Evolutionary conservation across 116 monocot genomes (phyloP).

Genomic region (Cymodocea nodosa): DNA sequence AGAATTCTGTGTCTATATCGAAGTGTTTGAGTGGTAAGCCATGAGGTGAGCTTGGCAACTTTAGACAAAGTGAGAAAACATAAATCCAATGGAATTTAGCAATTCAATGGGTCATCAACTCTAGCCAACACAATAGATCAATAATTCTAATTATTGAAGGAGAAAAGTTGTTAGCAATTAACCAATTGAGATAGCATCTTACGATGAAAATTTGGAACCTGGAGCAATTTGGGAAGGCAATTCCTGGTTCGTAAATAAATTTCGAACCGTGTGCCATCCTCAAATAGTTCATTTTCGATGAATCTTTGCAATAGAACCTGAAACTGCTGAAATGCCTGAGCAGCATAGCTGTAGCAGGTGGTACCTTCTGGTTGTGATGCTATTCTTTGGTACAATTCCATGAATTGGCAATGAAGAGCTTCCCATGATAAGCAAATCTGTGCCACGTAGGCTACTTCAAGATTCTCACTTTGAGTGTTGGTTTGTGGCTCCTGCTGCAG

Average conservation of each 20-base stretch:
- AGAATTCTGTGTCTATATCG: no score
- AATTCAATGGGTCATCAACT: no score
- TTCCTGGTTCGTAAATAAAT: slow-evolving; percentile 41
- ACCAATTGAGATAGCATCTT: not conserved
- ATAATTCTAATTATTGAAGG: no score
- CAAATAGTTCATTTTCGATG: slow-evolving; percentile 92
- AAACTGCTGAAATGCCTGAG: slow-evolving; percentile 84
- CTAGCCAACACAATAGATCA: no score
- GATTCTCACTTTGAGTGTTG: slow-evolving; percentile 37
- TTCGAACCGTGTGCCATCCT: slow-evolving; percentile 57
- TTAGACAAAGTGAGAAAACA: not conserved
- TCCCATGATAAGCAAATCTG: slow-evolving; percentile 79
- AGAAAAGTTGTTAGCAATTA: no score
- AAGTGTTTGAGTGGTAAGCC: no score
- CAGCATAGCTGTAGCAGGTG: slow-evolving; percentile 36
- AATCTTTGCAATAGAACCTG: slow-evolving; percentile 80
- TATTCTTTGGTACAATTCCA: slow-evolving; percentile 36
- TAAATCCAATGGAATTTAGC: not conserved
- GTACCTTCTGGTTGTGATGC: slow-evolving; percentile 31
- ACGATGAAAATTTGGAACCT: slow-evolving; percentile 82
- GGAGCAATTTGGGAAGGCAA: slow-evolving; percentile 56
- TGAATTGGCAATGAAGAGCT: slow-evolving; percentile 64
- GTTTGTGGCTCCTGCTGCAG: slow-evolving; percentile 23
- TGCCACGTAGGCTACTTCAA: slow-evolving; percentile 73
- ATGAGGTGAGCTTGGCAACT: not conserved